Percentiles rank a stretch among this genome's conserved stretches.
These are phyloP conservation scores for Termitomyces sp. DNA, from an alignment of 768 basidiomycete species.

Conservation along the genomic window DNA sequence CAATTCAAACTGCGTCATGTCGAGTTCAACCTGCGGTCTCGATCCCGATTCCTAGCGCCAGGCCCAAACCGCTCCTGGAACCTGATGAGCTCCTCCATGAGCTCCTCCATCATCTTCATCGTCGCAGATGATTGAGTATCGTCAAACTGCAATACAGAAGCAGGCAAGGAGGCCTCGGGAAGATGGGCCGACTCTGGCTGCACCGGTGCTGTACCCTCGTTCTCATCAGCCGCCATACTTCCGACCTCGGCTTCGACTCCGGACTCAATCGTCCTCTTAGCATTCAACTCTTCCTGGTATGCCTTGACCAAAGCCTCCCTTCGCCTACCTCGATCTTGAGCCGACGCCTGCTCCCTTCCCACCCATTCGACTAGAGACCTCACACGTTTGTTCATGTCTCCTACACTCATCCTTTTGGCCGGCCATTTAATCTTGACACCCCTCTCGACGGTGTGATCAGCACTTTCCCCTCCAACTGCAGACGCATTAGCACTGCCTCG, in stretches of 20 bases:
- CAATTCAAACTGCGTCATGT: slow-evolving; percentile 1
- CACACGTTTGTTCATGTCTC: slow-evolving; percentile 95
- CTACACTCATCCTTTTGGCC: slow-evolving; percentile 90
- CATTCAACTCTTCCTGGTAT: slow-evolving; percentile 28
- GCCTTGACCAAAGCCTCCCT: slow-evolving; percentile 61
- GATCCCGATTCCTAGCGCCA: slow-evolving; percentile 44
- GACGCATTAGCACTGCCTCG: slow-evolving; percentile 30
- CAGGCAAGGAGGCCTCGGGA: background rate
- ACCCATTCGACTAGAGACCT: slow-evolving; percentile 90
- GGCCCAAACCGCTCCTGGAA: slow-evolving; percentile 86
- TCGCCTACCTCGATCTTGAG: slow-evolving; percentile 64
- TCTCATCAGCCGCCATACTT: slow-evolving; percentile 15
- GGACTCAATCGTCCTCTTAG: background rate
- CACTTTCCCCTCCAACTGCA: slow-evolving; percentile 39
- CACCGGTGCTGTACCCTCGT: slow-evolving; percentile 1
- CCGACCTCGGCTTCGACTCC: slow-evolving; percentile 11
- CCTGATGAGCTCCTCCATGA: slow-evolving; percentile 83
- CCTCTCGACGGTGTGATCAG: slow-evolving; percentile 62
- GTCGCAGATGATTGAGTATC: slow-evolving; percentile 30
- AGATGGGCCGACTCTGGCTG: background rate
- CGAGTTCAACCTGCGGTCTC: slow-evolving; percentile 40
- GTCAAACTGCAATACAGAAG: slow-evolving; percentile 4
- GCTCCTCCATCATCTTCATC: slow-evolving; percentile 84
- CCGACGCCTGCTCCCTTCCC: slow-evolving; percentile 78
- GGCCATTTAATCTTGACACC: slow-evolving; percentile 93